Evolutionary conservation across 768 basidiomycete genomes (phyloP), one percentile per base, ranked within the genome.

Genomic region (Fomitopsis pulvina): DNA sequence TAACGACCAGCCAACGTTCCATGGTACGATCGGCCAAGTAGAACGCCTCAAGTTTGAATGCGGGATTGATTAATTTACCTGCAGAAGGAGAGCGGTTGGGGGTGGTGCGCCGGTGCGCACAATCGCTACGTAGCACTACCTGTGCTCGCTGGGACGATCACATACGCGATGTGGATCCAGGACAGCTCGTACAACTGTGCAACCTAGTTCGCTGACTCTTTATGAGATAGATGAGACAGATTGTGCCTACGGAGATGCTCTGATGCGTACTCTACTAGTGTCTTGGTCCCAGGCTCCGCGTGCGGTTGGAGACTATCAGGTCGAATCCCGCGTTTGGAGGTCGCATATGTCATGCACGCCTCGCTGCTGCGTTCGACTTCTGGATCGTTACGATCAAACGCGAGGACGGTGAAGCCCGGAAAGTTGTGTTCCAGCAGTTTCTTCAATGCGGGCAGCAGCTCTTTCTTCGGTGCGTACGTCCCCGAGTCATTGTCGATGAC

Each of bases 401-500:
- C 81, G 45, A 73, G 60, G 18, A 91, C 71, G 28, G 57, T 63
- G 50, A 89, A 71, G 2, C 81, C 83, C 18, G 78, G 71, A 60
- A 93, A 88, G 60, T 92, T 91, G 57, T 75, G 74, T 65, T 87
- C 80, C 44, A 92, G 61, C 22, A 87, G 68, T 54, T 69, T 71
- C 60, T 79, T 77, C 51, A 91, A 63, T 37, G 71, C 63, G 0
- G 84, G 82, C 2, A 92, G 66, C 56, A 91, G 58, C 47, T 58
- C 64, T 48, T 75, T 72, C 59, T 88, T 79, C 1, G 90, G 90
- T 27, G 87, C 76, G 63, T 92, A 92, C 45, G 89, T 93, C 45
- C 90, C 90, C 57, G 80, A 83, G 60, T 87, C 85, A 59, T 93
- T 92, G 63, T 92, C 90, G 59, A 92, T 79, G 54, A 91, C 82